A percentile compares a stretch with the other conserved stretches of the same genome.
These are phyloP conservation scores for Trichophyton mentagrophytes DNA, from an alignment of 2,329 filamentous ascomycete species.

Conservation along the genomic window DNA sequence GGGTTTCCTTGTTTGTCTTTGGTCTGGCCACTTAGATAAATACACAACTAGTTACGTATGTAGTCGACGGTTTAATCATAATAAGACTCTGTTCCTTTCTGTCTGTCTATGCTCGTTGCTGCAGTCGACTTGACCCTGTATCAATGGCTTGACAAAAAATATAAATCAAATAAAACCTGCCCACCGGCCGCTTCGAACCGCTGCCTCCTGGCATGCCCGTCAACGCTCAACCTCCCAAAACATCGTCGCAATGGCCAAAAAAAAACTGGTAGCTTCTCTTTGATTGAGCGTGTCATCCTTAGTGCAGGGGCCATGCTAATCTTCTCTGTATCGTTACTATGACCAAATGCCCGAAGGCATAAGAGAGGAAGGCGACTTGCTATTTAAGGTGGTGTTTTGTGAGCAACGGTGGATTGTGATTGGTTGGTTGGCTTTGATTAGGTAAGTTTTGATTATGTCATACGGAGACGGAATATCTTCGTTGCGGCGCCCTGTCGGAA, in stretches of 20 bases:
- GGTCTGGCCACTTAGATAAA: conserved; percentile 2
- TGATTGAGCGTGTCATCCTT: conserved; percentile 89
- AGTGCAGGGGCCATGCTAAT: conserved; percentile 77
- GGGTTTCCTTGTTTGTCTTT: neutral
- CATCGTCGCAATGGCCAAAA: conserved; percentile 29
- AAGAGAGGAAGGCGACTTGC: neutral
- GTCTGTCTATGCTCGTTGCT: neutral
- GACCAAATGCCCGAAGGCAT: conserved; percentile 45
- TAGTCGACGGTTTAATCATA: conserved; percentile 2
- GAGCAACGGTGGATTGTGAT: neutral
- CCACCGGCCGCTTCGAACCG: neutral
- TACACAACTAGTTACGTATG: neutral
- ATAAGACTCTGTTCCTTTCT: neutral
- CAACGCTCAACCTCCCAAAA: neutral
- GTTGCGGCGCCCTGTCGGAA: neutral
- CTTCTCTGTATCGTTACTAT: conserved; percentile 62
- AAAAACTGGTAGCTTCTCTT: conserved; percentile 62
- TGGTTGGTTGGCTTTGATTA: neutral
- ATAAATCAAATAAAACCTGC: neutral
- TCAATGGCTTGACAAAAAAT: neutral
- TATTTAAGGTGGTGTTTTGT: neutral
- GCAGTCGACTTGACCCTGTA: neutral
- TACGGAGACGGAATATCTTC: neutral
- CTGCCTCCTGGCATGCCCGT: neutral
- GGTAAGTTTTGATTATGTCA: neutral